Conservation (phyloP, 2,329 filamentous ascomycete genomes). For the Akanthomyces dipterigenus region DNA sequence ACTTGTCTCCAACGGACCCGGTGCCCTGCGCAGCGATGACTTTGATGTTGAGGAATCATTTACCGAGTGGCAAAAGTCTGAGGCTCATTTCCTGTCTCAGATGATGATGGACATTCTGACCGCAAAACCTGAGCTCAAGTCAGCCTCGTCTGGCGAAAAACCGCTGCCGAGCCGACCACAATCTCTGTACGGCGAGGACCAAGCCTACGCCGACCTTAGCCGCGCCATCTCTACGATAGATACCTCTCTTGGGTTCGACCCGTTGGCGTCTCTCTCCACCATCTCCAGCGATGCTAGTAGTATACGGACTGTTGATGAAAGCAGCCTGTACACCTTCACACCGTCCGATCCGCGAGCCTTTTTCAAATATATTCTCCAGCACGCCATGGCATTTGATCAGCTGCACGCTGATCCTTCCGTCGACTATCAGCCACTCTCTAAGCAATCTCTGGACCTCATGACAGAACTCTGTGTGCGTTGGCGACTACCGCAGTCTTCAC, state of each 20-base stretch:
- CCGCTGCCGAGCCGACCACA: conserved; percentile 45
- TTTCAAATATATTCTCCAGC: conserved; percentile 75
- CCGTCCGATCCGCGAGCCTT: conserved; percentile 75
- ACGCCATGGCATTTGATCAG: conserved; percentile 62
- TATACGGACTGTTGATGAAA: conserved; percentile 49
- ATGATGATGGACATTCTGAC: conserved; percentile 91
- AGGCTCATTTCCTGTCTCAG: conserved; percentile 77
- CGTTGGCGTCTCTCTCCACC: conserved; percentile 59
- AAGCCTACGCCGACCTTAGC: conserved; percentile 45
- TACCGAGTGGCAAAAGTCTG: conserved; percentile 84
- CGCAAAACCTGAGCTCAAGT: conserved; percentile 77
- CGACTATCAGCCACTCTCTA: conserved; percentile 55
- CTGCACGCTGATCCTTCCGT: conserved; percentile 47
- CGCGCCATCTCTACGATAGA: conserved; percentile 44
- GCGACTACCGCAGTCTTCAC: conserved; percentile 78
- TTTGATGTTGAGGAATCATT: conserved; percentile 89
- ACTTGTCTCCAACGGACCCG: conserved; percentile 70
- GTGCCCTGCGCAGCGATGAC: conserved; percentile 73
- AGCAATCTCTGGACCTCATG: conserved; percentile 72
- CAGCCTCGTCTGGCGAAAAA: conserved; percentile 56
- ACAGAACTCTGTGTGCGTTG: conserved; percentile 81
- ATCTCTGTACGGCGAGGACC: conserved; percentile 41
- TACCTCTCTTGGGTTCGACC: conserved; percentile 47
- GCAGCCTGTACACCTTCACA: conserved; percentile 78
- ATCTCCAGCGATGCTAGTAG: conserved; percentile 54